phyloP scores from a whole-genome alignment of 108 stramenopile species.

The Nitzschia sp. region DNA sequence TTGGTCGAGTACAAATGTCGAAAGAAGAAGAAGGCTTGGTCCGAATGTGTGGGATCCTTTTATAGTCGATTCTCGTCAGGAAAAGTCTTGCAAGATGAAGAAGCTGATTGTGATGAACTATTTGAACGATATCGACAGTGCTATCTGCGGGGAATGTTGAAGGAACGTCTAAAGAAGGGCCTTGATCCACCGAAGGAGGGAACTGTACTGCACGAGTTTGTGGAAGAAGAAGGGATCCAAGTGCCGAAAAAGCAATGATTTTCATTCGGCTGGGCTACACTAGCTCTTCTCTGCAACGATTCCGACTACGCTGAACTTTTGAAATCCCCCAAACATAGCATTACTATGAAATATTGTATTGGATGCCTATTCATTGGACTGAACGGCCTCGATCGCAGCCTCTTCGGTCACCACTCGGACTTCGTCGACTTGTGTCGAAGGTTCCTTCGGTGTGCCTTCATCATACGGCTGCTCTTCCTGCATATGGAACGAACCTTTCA shows the following conservation, averaged over 20 bases:
- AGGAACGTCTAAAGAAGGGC: constrained; percentile 38
- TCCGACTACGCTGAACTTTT: too few relatives aligned
- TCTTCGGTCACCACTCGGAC: too few relatives aligned
- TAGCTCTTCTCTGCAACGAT: too few relatives aligned
- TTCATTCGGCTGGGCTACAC: too few relatives aligned
- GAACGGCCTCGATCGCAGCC: not conserved
- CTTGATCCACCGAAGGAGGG: constrained; percentile 34
- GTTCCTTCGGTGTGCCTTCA: not conserved
- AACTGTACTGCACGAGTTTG: constrained; percentile 36
- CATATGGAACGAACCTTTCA: too few relatives aligned
- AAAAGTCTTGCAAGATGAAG: constrained; percentile 35
- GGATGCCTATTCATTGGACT: not conserved
- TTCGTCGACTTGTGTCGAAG: too few relatives aligned
- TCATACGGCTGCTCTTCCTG: constrained; percentile 10
- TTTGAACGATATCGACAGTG: constrained; percentile 51
- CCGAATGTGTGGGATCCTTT: constrained; percentile 32
- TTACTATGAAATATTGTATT: not conserved
- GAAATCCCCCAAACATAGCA: not conserved
- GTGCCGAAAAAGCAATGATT: not conserved
- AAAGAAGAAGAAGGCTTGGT: constrained; percentile 43
- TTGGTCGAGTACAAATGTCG: constrained; percentile 53
- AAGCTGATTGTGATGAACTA: constrained; percentile 50
- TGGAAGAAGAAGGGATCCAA: constrained; percentile 38
- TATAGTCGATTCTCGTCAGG: constrained; percentile 46
- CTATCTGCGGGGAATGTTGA: constrained; percentile 45